Conservation (phyloP, 257 asterid species). For the Nicotiana sylvestris region DNA sequence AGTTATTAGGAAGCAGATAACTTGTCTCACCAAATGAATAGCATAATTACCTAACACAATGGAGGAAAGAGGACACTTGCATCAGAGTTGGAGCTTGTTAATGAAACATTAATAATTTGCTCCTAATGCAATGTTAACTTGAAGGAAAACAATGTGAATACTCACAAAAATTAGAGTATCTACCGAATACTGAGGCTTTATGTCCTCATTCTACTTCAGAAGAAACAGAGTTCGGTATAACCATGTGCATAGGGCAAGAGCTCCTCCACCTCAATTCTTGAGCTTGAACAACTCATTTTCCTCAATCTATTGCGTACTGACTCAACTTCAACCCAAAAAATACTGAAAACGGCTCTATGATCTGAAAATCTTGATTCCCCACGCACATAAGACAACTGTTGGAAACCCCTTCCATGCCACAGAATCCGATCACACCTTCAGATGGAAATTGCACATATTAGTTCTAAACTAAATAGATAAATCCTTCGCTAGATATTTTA, state of each 20-base stretch:
- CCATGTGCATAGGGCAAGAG: constrained; percentile 28
- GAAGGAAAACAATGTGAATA: constrained; percentile 22
- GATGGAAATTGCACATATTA: background rate
- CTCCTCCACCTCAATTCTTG: constrained; percentile 28
- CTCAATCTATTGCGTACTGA: constrained; percentile 7
- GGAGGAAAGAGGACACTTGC: constrained; percentile 5
- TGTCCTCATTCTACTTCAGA: constrained; percentile 31
- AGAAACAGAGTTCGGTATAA: constrained; percentile 54
- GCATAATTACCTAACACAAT: constrained; percentile 17
- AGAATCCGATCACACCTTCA: constrained; percentile 27
- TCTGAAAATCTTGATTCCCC: constrained; percentile 28
- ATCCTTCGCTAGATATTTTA: background rate
- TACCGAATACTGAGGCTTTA: constrained; percentile 17
- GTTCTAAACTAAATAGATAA: background rate
- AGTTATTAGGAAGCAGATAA: too few relatives aligned
- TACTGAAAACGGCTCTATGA: constrained; percentile 21
- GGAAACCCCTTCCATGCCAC: constrained; percentile 12
- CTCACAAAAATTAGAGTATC: constrained; percentile 24
- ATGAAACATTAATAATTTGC: too few relatives aligned
- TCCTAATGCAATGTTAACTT: constrained; percentile 15
- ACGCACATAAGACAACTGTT: constrained; percentile 15
- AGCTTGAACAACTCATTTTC: constrained; percentile 20
- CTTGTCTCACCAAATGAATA: background rate
- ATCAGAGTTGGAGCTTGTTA: too few relatives aligned
- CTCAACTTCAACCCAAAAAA: constrained; percentile 20